Conservation (phyloP, 306 rosid genomes). For the Begonia masoniana region DNA sequence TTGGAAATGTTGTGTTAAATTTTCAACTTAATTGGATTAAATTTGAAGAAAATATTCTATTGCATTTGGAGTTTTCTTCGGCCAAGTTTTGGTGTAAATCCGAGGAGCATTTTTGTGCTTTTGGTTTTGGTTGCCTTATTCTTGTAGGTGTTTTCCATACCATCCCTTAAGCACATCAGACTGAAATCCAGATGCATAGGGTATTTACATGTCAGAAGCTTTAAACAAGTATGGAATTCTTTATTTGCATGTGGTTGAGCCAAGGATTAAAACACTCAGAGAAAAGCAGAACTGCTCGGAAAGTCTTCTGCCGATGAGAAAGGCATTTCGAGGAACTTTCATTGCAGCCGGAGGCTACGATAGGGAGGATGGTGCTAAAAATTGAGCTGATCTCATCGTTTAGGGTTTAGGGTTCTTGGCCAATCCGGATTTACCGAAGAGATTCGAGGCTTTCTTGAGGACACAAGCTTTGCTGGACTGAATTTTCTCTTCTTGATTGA, state of each 20-base stretch:
- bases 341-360: conserved; percentile 15
- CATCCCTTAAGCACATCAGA: too few species aligned
- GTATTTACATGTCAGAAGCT: conserved; percentile 27
- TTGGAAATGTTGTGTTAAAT: too few species aligned
- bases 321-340: conserved; percentile 21
- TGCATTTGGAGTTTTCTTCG: too few species aligned
- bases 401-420: conserved; percentile 20
- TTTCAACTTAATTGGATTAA: too few species aligned
- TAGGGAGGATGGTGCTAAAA: conserved; percentile 16
- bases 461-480: background rate
- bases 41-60: too few species aligned
- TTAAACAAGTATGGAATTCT: conserved; percentile 28
- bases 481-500: too few species aligned
- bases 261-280: conserved; percentile 35
- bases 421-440: conserved; percentile 17
- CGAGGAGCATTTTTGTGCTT: too few species aligned
- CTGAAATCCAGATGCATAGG: conserved; percentile 6
- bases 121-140: too few species aligned
- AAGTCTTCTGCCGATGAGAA: conserved; percentile 31
- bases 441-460: conserved; percentile 12
- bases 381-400: conserved; percentile 13
- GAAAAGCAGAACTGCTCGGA: conserved; percentile 3
- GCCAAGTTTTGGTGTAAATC: too few species aligned
- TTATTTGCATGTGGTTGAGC: conserved; percentile 54
- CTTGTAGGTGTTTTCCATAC: too few species aligned